Conservation (phyloP, 768 basidiomycete species). For the Pisolithus microcarpus region DNA sequence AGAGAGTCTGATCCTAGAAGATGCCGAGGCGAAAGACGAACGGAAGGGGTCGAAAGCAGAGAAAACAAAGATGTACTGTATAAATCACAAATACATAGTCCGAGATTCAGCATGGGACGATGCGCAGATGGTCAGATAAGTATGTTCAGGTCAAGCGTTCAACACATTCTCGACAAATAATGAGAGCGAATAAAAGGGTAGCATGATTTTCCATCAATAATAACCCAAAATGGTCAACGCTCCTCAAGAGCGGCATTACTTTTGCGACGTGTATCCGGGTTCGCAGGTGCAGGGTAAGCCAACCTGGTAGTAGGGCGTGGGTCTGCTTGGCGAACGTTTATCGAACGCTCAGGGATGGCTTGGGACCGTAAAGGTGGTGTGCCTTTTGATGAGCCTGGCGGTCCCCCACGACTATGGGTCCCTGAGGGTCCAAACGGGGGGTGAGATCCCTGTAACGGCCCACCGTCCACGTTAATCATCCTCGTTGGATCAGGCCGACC, state of each 20-base stretch:
- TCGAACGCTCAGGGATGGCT: slow-evolving; percentile 13
- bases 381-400: slow-evolving; percentile 13
- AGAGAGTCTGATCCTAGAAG: slow-evolving; percentile 4
- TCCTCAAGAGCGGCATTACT: slow-evolving; percentile 6
- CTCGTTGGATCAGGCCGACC: slow-evolving; percentile 42
- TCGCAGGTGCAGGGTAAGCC: slow-evolving; percentile 14
- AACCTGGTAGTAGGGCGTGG: slow-evolving; percentile 13
- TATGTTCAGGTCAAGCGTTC: slow-evolving; percentile 4
- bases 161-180: slow-evolving; percentile 1
- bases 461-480: not conserved
- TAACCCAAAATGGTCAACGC: slow-evolving; percentile 5
- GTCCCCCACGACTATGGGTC: slow-evolving; percentile 14
- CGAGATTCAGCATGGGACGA: slow-evolving; percentile 10
- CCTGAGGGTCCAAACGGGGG: slow-evolving; percentile 11
- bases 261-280: slow-evolving; percentile 17
- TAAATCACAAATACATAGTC: slow-evolving; percentile 26
- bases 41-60: slow-evolving; percentile 17
- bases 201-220: not conserved
- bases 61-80: slow-evolving; percentile 20
- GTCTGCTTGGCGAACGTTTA: slow-evolving; percentile 14
- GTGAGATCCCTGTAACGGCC: slow-evolving; percentile 7
- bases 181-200: not conserved
- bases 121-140: slow-evolving; percentile 3
- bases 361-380: slow-evolving; percentile 16
- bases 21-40: slow-evolving; percentile 11